Percentiles rank a stretch among this genome's conserved stretches.
Evolutionary conservation across 192 early-diverging fungal species (phyloP).

Genomic region (Chytriomyces sp.): DNA sequence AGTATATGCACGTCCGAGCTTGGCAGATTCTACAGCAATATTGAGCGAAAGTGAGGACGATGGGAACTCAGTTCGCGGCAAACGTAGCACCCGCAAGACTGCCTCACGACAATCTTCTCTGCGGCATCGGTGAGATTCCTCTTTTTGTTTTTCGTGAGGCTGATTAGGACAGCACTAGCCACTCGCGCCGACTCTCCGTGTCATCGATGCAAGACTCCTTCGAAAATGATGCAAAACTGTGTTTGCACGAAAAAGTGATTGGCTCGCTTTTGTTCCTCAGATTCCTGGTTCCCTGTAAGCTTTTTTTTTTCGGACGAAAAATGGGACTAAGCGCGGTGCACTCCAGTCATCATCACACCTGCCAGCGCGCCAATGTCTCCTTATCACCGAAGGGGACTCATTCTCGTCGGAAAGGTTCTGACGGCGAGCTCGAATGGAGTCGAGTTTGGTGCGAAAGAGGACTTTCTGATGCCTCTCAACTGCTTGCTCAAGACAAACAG

Average conservation of each 20-base stretch:
- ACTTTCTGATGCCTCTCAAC: constrained; percentile 58
- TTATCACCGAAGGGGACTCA: constrained; percentile 51
- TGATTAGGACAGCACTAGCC: too few relatives aligned
- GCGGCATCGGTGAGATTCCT: neutral
- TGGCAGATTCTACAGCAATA: constrained; percentile 6
- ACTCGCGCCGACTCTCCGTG: too few relatives aligned
- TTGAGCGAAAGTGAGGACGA: neutral
- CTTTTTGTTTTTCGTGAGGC: too few relatives aligned
- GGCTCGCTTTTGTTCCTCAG: constrained; percentile 69
- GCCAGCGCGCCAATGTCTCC: constrained; percentile 48
- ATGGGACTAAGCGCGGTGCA: neutral
- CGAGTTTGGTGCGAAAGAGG: constrained; percentile 67
- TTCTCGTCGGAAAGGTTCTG: constrained; percentile 63
- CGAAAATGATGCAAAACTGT: constrained; percentile 54
- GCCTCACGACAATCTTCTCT: constrained; percentile 39
- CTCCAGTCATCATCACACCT: constrained; percentile 58
- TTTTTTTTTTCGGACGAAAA: neutral
- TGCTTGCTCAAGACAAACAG: constrained; percentile 53
- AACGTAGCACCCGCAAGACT: constrained; percentile 29
- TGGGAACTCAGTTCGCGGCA: too few relatives aligned
- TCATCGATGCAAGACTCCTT: neutral
- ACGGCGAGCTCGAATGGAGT: constrained; percentile 66
- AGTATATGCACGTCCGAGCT: neutral
- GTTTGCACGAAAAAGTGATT: constrained; percentile 67
- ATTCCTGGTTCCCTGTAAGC: constrained; percentile 62